These are phyloP conservation scores for Cinchona pubescens DNA, from an alignment of 257 asterid species.

Conservation along the genomic window DNA sequence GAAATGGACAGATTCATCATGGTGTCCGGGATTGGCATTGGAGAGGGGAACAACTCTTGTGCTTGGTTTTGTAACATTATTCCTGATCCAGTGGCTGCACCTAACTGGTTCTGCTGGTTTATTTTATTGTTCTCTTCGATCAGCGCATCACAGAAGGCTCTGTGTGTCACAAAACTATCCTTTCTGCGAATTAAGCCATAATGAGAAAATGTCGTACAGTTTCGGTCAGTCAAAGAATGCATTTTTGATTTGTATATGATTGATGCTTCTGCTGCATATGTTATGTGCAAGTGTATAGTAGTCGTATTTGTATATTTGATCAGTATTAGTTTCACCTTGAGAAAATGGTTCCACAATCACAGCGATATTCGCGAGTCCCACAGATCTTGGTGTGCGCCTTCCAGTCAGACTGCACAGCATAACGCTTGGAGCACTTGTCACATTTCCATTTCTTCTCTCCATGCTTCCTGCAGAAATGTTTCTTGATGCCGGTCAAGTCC, in stretches of 20 bases:
- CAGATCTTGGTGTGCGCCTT: constrained; percentile 28
- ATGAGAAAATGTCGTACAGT: too few species aligned
- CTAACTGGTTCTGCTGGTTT: constrained; percentile 5
- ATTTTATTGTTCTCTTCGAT: constrained; percentile 21
- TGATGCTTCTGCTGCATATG: too few species aligned
- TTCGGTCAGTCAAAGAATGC: too few species aligned
- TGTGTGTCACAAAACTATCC: constrained; percentile 28
- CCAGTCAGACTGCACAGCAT: constrained; percentile 29
- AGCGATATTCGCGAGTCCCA: constrained; percentile 26
- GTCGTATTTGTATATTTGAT: too few species aligned
- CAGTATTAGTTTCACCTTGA: constrained; percentile 12
- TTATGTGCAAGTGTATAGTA: too few species aligned
- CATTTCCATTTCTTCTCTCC: constrained; percentile 33
- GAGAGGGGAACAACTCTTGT: constrained; percentile 5
- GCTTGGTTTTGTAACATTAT: constrained; percentile 18
- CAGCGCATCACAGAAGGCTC: constrained; percentile 27
- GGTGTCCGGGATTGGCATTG: constrained; percentile 7
- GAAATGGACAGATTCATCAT: constrained; percentile 16
- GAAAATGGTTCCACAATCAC: constrained; percentile 30
- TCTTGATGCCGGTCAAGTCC: constrained; percentile 28
- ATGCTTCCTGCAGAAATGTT: constrained; percentile 29
- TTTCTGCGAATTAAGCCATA: constrained; percentile 16
- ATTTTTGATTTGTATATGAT: too few species aligned
- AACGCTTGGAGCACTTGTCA: constrained; percentile 28
- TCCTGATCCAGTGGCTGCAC: constrained; percentile 4